Conservation (phyloP, 331 rosid species). For the Stylosanthes scabra region DNA sequence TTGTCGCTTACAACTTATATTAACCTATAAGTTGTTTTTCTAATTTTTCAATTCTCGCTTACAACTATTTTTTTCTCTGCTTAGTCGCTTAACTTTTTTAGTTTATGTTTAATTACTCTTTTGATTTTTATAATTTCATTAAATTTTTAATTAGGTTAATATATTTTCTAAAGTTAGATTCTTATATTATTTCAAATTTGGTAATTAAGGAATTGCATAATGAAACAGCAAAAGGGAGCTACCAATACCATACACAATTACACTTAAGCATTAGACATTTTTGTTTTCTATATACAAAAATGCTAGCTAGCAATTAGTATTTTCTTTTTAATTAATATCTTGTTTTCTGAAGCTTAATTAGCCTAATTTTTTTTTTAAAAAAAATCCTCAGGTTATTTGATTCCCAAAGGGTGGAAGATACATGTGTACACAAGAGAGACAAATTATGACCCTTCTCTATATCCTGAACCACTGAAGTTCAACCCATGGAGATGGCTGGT, state of each 20-base stretch:
- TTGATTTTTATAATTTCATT: too few species aligned
- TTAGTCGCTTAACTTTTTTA: too few species aligned
- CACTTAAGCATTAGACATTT: too few species aligned
- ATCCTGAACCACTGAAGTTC: constrained; percentile 83
- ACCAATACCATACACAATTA: too few species aligned
- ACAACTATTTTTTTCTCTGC: too few species aligned
- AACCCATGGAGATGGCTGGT: constrained; percentile 99
- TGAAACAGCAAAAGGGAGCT: too few species aligned
- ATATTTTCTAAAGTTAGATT: neutral
- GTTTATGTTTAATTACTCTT: too few species aligned
- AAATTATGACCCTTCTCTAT: constrained; percentile 74
- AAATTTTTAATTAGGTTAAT: neutral
- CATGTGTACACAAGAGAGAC: constrained; percentile 94
- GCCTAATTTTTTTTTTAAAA: neutral
- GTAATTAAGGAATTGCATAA: too few species aligned
- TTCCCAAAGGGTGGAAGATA: constrained; percentile 97
- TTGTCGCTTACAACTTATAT: too few species aligned
- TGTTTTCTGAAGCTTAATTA: constrained; percentile 17
- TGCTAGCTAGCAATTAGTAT: neutral
- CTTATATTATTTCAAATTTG: too few species aligned
- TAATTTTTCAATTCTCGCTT: too few species aligned
- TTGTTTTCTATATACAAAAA: constrained; percentile 1
- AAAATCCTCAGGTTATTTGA: constrained; percentile 71
- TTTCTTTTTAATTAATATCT: neutral
- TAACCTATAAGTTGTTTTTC: too few species aligned